phyloP scores from a whole-genome alignment of 73 alveolate species.

The Paramecium biaurelia region DNA sequence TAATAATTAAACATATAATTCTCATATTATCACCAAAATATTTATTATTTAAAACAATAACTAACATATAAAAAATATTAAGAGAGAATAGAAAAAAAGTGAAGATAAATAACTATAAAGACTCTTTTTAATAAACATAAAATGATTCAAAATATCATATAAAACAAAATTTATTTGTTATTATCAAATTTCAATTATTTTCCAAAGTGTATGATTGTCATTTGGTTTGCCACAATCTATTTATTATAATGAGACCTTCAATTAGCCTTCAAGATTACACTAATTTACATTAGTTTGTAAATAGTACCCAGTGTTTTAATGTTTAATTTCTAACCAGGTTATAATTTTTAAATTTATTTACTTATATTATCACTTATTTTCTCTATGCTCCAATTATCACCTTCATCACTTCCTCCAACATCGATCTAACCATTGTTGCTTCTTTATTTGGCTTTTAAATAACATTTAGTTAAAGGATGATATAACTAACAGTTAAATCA shows the following conservation, averaged over 20 bases:
- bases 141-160: background rate
- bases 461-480: background rate
- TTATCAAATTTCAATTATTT: background rate
- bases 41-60: too few relatives aligned
- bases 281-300: background rate
- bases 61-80: too few relatives aligned
- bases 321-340: background rate
- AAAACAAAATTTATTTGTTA: background rate
- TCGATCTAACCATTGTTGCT: background rate
- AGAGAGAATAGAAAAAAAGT: too few relatives aligned
- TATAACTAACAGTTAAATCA: background rate
- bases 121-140: too few relatives aligned
- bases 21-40: background rate
- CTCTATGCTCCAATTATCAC: background rate
- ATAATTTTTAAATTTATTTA: background rate
- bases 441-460: background rate
- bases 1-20: background rate
- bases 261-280: background rate
- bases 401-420: conserved; percentile 5
- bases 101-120: too few relatives aligned
- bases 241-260: background rate
- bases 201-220: background rate
- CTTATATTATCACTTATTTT: background rate
- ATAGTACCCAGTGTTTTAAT: background rate
- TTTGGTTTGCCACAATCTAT: background rate